Conservation (phyloP, 495 filamentous ascomycete species). For the Hypomontagnella monticulosa region DNA sequence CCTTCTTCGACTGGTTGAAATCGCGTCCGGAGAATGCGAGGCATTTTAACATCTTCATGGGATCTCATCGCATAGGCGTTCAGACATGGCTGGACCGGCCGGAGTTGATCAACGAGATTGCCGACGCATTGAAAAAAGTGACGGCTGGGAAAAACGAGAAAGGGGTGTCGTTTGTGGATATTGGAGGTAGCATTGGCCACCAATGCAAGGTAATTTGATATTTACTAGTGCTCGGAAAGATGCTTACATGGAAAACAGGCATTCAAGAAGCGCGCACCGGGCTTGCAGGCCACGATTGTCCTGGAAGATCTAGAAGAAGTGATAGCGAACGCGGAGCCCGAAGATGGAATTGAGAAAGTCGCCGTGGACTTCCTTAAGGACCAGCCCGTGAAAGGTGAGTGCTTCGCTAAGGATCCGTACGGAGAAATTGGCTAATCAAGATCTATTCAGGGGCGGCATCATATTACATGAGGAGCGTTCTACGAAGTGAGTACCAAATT, state of each 20-base stretch:
- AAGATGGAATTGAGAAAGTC: conserved; percentile 58
- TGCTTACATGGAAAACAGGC: conserved; percentile 32
- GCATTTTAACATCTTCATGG: conserved; percentile 35
- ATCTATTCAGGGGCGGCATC: conserved; percentile 42
- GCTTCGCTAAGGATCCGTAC: background rate
- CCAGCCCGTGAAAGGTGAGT: conserved; percentile 59
- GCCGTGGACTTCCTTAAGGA: conserved; percentile 61
- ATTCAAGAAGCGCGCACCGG: conserved; percentile 55
- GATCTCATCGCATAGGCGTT: conserved; percentile 26
- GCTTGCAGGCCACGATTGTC: conserved; percentile 56
- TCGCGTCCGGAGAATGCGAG: conserved; percentile 30
- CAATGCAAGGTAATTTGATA: conserved; percentile 48
- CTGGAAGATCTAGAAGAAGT: conserved; percentile 63
- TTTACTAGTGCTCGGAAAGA: background rate
- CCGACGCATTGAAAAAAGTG: conserved; percentile 24
- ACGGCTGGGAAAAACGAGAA: conserved; percentile 14
- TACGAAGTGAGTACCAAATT: conserved; percentile 31
- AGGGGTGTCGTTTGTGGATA: conserved; percentile 57
- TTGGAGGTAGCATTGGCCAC: conserved; percentile 65
- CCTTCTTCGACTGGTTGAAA: conserved; percentile 35
- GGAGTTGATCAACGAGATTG: conserved; percentile 26
- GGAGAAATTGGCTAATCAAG: background rate
- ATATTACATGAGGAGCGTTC: conserved; percentile 51
- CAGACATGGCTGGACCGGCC: conserved; percentile 29
- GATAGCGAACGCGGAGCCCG: conserved; percentile 41